Evolutionary conservation across 495 filamentous ascomycete genomes (phyloP).

Genomic region (Bacidia rubella): DNA sequence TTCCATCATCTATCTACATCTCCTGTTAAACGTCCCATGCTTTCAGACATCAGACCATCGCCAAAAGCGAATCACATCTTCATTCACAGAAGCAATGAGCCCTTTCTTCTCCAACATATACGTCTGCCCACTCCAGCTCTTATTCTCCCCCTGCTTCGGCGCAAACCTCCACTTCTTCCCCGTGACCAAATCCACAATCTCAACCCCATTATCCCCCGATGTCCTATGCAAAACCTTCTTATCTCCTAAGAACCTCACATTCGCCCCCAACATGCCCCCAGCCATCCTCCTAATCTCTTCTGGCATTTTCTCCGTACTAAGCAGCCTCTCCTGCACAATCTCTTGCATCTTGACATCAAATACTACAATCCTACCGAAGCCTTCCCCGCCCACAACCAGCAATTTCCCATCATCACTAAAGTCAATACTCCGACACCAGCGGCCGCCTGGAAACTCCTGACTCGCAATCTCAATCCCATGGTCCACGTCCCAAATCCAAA

Average conservation of each 20-base stretch:
- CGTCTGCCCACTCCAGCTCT: no score
- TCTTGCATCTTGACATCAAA: constrained; percentile 10
- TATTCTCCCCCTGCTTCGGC: no score
- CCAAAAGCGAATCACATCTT: no score
- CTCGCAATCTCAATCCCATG: constrained; percentile 11
- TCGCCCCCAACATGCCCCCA: neutral
- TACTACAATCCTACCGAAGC: neutral
- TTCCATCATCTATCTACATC: no score
- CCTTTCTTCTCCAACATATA: no score
- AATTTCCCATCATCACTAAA: constrained; percentile 10
- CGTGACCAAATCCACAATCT: constrained; percentile 14
- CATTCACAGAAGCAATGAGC: no score
- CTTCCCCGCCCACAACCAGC: neutral
- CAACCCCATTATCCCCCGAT: constrained; percentile 6
- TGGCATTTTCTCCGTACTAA: constrained; percentile 1
- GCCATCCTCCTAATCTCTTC: constrained; percentile 1
- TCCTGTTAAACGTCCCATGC: no score
- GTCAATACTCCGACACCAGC: constrained; percentile 1
- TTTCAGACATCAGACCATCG: no score
- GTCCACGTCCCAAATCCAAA: constrained; percentile 12
- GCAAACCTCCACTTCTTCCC: no score
- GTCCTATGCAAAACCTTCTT: constrained; percentile 9
- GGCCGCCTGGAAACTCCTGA: constrained; percentile 7
- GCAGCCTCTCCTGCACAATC: constrained; percentile 5
- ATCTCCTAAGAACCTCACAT: neutral